phyloP scores from a whole-genome alignment of 805 yeast genomes.

The Yarrowia keelungensis region DNA sequence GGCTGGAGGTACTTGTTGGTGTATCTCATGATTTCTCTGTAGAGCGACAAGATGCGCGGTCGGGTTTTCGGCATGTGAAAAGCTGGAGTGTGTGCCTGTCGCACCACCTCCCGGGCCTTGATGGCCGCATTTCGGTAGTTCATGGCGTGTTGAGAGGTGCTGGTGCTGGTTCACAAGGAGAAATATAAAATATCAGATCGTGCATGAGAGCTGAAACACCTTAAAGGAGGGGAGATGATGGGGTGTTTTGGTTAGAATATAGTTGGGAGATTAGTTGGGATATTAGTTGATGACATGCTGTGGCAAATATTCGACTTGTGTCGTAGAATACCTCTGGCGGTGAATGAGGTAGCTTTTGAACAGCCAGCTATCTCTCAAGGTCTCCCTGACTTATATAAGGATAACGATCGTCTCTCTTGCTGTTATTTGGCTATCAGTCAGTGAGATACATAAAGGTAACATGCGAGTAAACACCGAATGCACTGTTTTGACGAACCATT shows the following conservation, averaged over 20 bases:
- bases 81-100: conserved; percentile 20
- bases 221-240: neutral
- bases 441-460: no score
- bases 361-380: no score
- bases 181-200: neutral
- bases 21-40: conserved; percentile 21
- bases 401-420: no score
- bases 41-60: conserved; percentile 3
- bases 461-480: no score
- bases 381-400: no score
- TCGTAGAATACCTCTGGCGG: no score
- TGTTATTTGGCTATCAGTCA: no score
- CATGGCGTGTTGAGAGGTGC: neutral
- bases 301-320: no score
- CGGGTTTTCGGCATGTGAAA: conserved; percentile 4
- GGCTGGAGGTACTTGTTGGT: neutral
- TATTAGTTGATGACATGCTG: no score
- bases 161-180: neutral
- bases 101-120: conserved; percentile 14
- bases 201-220: neutral
- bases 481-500: no score
- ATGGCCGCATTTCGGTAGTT: conserved; percentile 29
- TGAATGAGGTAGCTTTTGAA: no score
- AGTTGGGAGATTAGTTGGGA: neutral
- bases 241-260: neutral